Percentiles rank a stretch among this genome's conserved stretches.
These are phyloP conservation scores for Royoungia palumana DNA, from an alignment of 768 basidiomycete species.

Conservation along the genomic window DNA sequence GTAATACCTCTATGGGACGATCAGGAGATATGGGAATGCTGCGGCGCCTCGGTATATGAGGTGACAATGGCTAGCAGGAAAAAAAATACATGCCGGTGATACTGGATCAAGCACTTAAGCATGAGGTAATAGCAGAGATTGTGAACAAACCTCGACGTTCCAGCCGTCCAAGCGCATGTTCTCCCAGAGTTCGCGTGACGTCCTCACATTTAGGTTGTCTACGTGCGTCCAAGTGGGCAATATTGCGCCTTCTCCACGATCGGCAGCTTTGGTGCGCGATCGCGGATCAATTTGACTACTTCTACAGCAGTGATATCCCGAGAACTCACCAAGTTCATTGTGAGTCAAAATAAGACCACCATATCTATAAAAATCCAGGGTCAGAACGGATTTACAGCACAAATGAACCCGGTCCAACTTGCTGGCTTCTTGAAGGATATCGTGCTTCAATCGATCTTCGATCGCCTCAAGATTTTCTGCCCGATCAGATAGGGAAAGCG, in stretches of 20 bases:
- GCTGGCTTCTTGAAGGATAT: slow-evolving; percentile 82
- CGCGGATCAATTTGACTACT: slow-evolving; percentile 4
- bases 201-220: slow-evolving; percentile 78
- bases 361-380: slow-evolving; percentile 46
- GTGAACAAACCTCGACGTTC: slow-evolving; percentile 73
- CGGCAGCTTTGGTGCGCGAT: slow-evolving; percentile 36
- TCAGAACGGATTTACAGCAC: slow-evolving; percentile 4
- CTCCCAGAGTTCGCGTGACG: slow-evolving; percentile 84
- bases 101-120: slow-evolving; percentile 43
- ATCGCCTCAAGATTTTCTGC: slow-evolving; percentile 94
- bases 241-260: slow-evolving; percentile 74
- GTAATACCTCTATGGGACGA: slow-evolving; percentile 77
- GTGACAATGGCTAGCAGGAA: not conserved
- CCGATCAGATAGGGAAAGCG: slow-evolving; percentile 82
- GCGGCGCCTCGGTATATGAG: slow-evolving; percentile 7
- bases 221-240: slow-evolving; percentile 93
- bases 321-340: slow-evolving; percentile 74
- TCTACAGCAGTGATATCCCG: not conserved
- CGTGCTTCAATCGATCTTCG: slow-evolving; percentile 82
- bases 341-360: slow-evolving; percentile 92
- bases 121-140: slow-evolving; percentile 1
- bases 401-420: slow-evolving; percentile 40
- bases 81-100: slow-evolving; percentile 58
- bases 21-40: slow-evolving; percentile 96
- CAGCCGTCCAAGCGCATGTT: slow-evolving; percentile 77